Evolutionary conservation across 2,329 filamentous ascomycete genomes (phyloP), one percentile per base, ranked within the genome.

Genomic region (Fusarium verrucosum): DNA sequence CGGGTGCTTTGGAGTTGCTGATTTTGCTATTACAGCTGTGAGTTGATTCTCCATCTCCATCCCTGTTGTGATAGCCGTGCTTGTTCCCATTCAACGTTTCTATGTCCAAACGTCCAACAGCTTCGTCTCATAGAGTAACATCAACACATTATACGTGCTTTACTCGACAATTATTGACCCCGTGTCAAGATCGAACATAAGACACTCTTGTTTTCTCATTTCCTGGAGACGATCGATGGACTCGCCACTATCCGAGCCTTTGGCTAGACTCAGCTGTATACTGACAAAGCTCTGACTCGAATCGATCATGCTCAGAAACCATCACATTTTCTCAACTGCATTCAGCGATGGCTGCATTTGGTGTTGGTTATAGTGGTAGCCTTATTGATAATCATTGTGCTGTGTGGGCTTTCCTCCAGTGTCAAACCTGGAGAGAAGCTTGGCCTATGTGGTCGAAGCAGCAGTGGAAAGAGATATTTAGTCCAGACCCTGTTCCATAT

Each of bases 41-140:
- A 75, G 74, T 58, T 83, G 81, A 61, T 77, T 80, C 2, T 80
- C 80, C 5, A 76, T 79, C n/a, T 75, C 77, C 0, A 77, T 83
- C 20, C 82, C 82, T 0, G 71, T 81, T 19, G 74, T 82, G 3
- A 65, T 82, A 28, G 62, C 73, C 9, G 66, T 76, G 3, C 69
- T 83, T 14, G 81, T 80, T 50, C 51, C 79, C 9, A 76, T 85
- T 10, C 83, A 85, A 54, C 80, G 80, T 37, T 79, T 82, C 61
- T 86, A 86, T 58, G 76, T 86, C n/a, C 77, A 81, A 7, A 86
- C 84, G 2, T 85, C 83, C 0, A 82, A 83, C 84, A 86, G 53
- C 71, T 86, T 8, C 79, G 85, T 45, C 77, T 84, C 25, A 73
- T 86, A 9, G 84, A 87, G 65, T 75, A 60, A 49, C 69, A 7